Conservation (phyloP, 345 rosid genomes). For the Sonneratia caseolaris region DNA sequence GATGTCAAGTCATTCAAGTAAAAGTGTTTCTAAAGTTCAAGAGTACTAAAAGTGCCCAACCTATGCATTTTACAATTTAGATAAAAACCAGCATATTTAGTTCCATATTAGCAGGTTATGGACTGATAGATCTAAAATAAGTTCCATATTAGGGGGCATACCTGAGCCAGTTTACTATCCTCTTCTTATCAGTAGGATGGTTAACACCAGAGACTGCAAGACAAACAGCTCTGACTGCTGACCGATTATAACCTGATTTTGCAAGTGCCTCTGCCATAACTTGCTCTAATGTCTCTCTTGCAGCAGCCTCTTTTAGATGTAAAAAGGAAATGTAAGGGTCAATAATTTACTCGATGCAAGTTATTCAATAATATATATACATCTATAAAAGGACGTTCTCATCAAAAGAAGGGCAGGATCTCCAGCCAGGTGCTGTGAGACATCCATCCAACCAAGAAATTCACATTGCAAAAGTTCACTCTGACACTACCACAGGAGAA, state of each 20-base stretch:
- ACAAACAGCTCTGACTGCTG: conserved; percentile 75
- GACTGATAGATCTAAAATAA: background rate
- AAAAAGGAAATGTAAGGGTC: conserved; percentile 1
- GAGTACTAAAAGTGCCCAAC: background rate
- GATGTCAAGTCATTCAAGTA: background rate
- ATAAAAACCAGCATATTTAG: background rate
- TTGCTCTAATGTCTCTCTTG: conserved; percentile 69
- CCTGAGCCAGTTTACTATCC: conserved; percentile 84
- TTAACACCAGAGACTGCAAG: conserved; percentile 94
- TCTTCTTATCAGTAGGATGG: conserved; percentile 75
- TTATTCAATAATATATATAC: background rate
- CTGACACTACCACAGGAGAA: background rate
- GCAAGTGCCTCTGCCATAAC: conserved; percentile 77
- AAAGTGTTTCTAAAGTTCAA: background rate
- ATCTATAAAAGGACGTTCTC: background rate
- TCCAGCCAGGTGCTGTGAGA: background rate
- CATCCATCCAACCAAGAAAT: background rate
- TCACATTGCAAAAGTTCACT: background rate
- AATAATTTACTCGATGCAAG: background rate
- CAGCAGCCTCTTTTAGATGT: conserved; percentile 57
- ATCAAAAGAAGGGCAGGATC: background rate
- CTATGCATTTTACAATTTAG: background rate
- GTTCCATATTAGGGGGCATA: conserved; percentile 11
- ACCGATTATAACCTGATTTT: conserved; percentile 48
- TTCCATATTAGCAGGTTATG: background rate